These are phyloP conservation scores for Asparagopsis taxiformis DNA, from an alignment of 31 red algal genomes.

Conservation along the genomic window DNA sequence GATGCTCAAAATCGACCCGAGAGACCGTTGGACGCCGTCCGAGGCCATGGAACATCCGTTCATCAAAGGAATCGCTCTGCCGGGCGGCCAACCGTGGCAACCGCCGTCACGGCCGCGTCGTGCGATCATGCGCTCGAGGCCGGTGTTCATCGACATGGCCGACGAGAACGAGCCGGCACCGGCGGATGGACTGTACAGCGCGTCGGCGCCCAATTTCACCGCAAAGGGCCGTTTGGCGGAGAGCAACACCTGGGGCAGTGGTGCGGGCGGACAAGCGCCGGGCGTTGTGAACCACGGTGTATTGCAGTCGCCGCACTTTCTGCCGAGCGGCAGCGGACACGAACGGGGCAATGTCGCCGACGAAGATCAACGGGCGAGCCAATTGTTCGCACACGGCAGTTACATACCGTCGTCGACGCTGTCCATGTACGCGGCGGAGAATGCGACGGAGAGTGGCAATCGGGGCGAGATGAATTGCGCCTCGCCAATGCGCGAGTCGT, in stretches of 20 bases:
- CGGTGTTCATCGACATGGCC: conserved; percentile 21
- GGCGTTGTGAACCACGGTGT: not conserved
- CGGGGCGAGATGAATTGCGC: no score
- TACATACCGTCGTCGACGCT: conserved; percentile 19
- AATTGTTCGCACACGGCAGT: conserved; percentile 13
- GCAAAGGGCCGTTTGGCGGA: conserved; percentile 24
- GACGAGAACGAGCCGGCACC: conserved; percentile 6
- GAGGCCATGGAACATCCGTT: conserved; percentile 85
- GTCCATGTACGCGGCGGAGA: conserved; percentile 16
- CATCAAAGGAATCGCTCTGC: conserved; percentile 32
- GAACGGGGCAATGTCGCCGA: conserved; percentile 1
- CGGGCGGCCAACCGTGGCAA: conserved; percentile 40
- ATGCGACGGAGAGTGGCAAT: no score
- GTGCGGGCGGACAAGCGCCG: conserved; percentile 29
- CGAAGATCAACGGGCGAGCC: not conserved
- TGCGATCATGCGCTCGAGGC: conserved; percentile 22
- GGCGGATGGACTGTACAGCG: conserved; percentile 28
- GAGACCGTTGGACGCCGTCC: conserved; percentile 74
- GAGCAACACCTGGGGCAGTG: conserved; percentile 41
- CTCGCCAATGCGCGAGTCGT: no score
- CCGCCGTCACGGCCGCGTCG: conserved; percentile 19
- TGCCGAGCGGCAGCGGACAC: not conserved
- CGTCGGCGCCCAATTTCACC: conserved; percentile 38
- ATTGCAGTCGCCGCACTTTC: not conserved
- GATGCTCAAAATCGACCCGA: conserved; percentile 73